phyloP scores from a whole-genome alignment of 352 stramenopile species.

The Aphanomyces astaci region DNA sequence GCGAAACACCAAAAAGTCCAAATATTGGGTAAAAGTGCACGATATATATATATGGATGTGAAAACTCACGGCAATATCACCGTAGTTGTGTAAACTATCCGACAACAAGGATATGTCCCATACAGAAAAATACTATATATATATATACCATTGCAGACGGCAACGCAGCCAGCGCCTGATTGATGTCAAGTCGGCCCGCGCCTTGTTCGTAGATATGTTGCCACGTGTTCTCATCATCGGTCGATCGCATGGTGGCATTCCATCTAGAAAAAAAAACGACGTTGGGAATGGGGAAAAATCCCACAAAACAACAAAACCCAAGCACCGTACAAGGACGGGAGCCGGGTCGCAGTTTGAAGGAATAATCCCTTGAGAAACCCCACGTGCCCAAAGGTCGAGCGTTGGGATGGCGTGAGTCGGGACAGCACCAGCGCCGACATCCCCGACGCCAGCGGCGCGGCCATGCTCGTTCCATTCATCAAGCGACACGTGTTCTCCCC shows the following conservation, averaged over 20 bases:
- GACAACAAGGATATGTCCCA: background rate
- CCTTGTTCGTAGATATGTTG: constrained; percentile 85
- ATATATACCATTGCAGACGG: constrained; percentile 15
- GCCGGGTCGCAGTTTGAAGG: constrained; percentile 41
- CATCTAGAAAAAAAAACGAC: too few species aligned
- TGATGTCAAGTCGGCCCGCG: constrained; percentile 62
- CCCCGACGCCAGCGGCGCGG: constrained; percentile 71
- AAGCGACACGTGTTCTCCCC: constrained; percentile 43
- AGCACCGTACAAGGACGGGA: constrained; percentile 28
- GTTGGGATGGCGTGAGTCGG: constrained; percentile 47
- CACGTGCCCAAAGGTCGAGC: constrained; percentile 27
- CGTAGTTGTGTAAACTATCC: background rate
- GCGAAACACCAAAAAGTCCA: too few species aligned
- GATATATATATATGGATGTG: too few species aligned
- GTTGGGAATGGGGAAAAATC: too few species aligned
- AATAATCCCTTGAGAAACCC: constrained; percentile 54
- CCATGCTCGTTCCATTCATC: constrained; percentile 77
- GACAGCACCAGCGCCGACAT: constrained; percentile 68
- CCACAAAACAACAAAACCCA: too few species aligned
- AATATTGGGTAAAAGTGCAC: too few species aligned
- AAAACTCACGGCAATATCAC: too few species aligned
- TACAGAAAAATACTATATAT: constrained; percentile 3
- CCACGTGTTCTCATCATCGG: constrained; percentile 24
- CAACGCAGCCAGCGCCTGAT: constrained; percentile 28
- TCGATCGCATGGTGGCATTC: background rate